phyloP scores from a whole-genome alignment of 768 basidiomycete species.

The Mycena maculata region DNA sequence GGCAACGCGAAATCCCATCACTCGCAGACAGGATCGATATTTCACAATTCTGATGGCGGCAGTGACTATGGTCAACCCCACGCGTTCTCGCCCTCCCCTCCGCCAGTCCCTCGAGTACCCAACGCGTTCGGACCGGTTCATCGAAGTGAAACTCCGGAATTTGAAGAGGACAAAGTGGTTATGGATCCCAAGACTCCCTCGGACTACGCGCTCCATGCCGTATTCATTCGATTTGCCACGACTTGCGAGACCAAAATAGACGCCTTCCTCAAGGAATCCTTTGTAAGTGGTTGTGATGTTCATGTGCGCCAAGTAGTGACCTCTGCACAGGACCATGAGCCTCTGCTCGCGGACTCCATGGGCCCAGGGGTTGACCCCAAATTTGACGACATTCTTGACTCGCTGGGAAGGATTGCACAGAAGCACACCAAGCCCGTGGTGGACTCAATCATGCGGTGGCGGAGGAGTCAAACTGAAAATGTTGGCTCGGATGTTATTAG shows the following conservation, averaged over 20 bases:
- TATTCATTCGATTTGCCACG: slow-evolving; percentile 88
- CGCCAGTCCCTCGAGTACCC: slow-evolving; percentile 84
- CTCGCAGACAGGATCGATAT: slow-evolving; percentile 80
- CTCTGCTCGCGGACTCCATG: slow-evolving; percentile 72
- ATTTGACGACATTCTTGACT: slow-evolving; percentile 88
- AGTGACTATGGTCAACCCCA: slow-evolving; percentile 71
- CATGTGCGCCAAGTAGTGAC: slow-evolving; percentile 5
- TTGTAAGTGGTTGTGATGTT: slow-evolving; percentile 59
- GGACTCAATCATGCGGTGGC: slow-evolving; percentile 90
- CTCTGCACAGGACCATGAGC: slow-evolving; percentile 70
- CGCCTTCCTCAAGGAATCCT: slow-evolving; percentile 71
- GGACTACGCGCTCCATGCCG: slow-evolving; percentile 88
- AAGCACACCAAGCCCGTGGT: slow-evolving; percentile 87
- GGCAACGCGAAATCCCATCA: slow-evolving; percentile 77
- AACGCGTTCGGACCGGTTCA: slow-evolving; percentile 61
- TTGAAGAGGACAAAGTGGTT: slow-evolving; percentile 75
- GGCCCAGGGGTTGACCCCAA: slow-evolving; percentile 79
- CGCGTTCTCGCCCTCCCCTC: slow-evolving; percentile 69
- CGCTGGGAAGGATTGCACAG: slow-evolving; percentile 87
- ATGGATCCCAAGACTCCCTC: slow-evolving; percentile 85
- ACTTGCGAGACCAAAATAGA: slow-evolving; percentile 86
- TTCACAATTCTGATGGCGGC: slow-evolving; percentile 75
- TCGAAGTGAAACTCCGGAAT: slow-evolving; percentile 68
- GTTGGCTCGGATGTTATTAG: slow-evolving; percentile 62
- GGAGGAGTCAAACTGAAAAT: slow-evolving; percentile 77